Conservation (phyloP, 148 eudicot genomes). For the Rhododendron mucronatum region DNA sequence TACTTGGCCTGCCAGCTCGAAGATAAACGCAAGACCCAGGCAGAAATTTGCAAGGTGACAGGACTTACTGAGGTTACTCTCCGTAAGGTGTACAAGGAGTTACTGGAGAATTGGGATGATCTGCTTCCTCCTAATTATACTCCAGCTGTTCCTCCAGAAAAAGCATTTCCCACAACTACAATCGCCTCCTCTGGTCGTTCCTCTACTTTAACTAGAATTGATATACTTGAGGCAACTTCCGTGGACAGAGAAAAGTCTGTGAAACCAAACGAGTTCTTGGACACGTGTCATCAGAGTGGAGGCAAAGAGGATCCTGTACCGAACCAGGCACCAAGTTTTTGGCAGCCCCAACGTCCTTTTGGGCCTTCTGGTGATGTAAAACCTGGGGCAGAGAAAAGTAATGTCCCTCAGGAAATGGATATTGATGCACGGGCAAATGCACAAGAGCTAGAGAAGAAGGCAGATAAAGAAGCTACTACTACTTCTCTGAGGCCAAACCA, state of each 20-base stretch:
- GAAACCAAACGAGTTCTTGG: conserved; percentile 35
- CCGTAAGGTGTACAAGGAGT: conserved; percentile 93
- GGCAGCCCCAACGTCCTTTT: conserved; percentile 44
- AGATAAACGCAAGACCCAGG: conserved; percentile 96
- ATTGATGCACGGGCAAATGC: conserved; percentile 29
- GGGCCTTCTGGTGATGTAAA: conserved; percentile 23
- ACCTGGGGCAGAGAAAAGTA: conserved; percentile 27
- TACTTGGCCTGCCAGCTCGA: conserved; percentile 94
- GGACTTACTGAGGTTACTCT: conserved; percentile 96
- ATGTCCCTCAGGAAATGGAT: conserved; percentile 36
- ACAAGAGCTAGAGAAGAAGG: conserved; percentile 39
- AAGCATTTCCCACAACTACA: conserved; percentile 88
- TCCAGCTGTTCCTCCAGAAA: conserved; percentile 96
- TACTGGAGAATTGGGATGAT: conserved; percentile 95
- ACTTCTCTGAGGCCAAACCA: conserved; percentile 31
- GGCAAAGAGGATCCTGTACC: conserved; percentile 27
- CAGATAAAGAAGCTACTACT: conserved; percentile 21
- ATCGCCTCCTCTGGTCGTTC: conserved; percentile 64
- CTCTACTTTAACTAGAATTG: conserved; percentile 38
- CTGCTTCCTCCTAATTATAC: conserved; percentile 90
- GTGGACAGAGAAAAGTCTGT: conserved; percentile 46
- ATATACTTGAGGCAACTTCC: conserved; percentile 30
- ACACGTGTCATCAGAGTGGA: conserved; percentile 21
- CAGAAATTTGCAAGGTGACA: conserved; percentile 95
- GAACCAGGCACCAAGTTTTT: conserved; percentile 26